A percentile compares a stretch with the other conserved stretches of the same genome.
phyloP scores from a whole-genome alignment of 139 green algal species.

The Chlamydomonas schloesseri region DNA sequence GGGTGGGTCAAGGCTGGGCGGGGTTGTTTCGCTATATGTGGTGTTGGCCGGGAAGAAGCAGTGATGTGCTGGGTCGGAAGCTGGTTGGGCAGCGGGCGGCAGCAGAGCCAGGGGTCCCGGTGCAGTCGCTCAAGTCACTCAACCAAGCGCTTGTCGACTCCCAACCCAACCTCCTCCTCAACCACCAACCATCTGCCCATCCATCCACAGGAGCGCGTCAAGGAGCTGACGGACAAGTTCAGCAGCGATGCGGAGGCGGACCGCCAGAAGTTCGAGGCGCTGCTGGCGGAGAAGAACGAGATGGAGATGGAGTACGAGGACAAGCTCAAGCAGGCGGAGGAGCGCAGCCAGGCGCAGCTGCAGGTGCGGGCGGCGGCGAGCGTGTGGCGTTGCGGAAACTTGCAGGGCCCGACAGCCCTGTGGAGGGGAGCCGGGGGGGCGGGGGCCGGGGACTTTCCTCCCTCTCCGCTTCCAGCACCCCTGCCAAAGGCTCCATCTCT shows the following conservation, averaged over 20 bases:
- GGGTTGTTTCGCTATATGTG: background rate
- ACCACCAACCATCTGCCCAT: too few species aligned
- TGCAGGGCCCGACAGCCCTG: too few species aligned
- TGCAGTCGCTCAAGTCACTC: too few species aligned
- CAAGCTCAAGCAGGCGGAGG: slow-evolving; percentile 77
- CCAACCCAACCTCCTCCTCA: background rate
- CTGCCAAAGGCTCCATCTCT: too few species aligned
- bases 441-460: too few species aligned
- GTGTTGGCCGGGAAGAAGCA: too few species aligned
- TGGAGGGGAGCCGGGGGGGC: too few species aligned
- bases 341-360: slow-evolving; percentile 68
- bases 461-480: too few species aligned
- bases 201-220: slow-evolving; percentile 66
- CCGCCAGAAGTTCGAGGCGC: slow-evolving; percentile 80
- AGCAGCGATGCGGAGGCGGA: slow-evolving; percentile 76
- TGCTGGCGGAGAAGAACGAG: slow-evolving; percentile 88
- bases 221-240: slow-evolving; percentile 89
- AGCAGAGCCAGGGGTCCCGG: too few species aligned
- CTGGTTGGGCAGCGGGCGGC: too few species aligned
- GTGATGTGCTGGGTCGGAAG: too few species aligned
- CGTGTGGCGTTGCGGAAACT: background rate
- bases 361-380: background rate
- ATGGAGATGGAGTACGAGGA: slow-evolving; percentile 79
- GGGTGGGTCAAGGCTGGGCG: too few species aligned
- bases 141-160: background rate